Conservation (phyloP, 768 basidiomycete species). For the Rhodotorula paludigena region DNA sequence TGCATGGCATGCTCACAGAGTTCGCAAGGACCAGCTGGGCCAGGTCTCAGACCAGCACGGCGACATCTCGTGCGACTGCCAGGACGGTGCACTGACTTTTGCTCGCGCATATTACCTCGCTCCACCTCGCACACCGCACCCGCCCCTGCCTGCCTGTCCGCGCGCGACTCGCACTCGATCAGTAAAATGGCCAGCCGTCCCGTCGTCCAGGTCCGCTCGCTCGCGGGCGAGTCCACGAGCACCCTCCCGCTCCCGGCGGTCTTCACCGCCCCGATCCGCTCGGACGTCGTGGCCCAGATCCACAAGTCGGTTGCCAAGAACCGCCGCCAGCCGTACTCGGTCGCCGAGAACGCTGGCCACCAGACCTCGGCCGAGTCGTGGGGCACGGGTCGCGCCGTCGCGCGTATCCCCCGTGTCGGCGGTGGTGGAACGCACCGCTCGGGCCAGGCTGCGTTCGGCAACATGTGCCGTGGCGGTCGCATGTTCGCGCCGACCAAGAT, state of each 20-base stretch:
- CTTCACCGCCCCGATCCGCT: conserved; percentile 93
- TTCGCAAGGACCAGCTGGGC: too few relatives aligned
- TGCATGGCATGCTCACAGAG: too few relatives aligned
- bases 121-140: not conserved
- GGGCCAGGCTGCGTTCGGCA: conserved; percentile 96
- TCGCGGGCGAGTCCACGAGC: conserved; percentile 38
- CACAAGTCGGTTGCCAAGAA: conserved; percentile 75
- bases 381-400: conserved; percentile 99
- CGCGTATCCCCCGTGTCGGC: conserved; percentile 99
- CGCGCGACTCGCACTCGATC: not conserved
- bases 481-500: conserved; percentile 99
- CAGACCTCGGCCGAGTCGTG: conserved; percentile 98
- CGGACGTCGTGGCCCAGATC: conserved; percentile 96
- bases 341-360: conserved; percentile 96
- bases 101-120: too few relatives aligned
- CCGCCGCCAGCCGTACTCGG: conserved; percentile 84
- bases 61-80: too few relatives aligned
- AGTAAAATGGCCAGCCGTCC: conserved; percentile 41
- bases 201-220: conserved; percentile 39
- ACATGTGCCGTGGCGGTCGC: conserved; percentile 99
- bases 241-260: conserved; percentile 60
- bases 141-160: too few relatives aligned
- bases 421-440: conserved; percentile 98
- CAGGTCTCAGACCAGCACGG: too few relatives aligned
- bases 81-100: too few relatives aligned